Conservation (phyloP, 2,329 filamentous ascomycete genomes). For the Colletotrichum lindemuthianum region DNA sequence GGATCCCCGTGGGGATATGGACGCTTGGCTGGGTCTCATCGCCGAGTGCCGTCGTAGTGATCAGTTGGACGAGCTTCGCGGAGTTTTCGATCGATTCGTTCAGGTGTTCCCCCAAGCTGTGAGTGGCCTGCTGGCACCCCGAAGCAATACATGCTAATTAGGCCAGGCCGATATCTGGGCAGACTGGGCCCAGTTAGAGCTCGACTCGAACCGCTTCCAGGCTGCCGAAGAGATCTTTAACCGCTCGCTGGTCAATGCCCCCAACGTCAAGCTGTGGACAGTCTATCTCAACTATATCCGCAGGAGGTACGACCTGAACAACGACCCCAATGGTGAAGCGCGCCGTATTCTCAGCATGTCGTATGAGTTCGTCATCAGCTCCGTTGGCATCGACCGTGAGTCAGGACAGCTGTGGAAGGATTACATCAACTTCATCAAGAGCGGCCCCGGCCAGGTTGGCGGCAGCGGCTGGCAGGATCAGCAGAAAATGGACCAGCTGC, state of each 20-base stretch:
- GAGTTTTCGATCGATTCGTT: conserved; percentile 86
- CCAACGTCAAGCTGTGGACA: conserved; percentile 89
- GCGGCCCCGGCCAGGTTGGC: conserved; percentile 84
- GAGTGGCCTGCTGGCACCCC: conserved; percentile 55
- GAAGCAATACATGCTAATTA: not conserved
- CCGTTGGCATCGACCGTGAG: conserved; percentile 91
- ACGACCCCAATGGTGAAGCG: conserved; percentile 80
- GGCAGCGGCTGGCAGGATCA: conserved; percentile 94
- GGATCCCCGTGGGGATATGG: conserved; percentile 90
- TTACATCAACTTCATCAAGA: conserved; percentile 93
- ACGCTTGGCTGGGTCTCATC: conserved; percentile 91
- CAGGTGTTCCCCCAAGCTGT: conserved; percentile 90
- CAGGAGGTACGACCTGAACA: conserved; percentile 83
- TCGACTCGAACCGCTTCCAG: conserved; percentile 83
- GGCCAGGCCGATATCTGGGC: conserved; percentile 89
- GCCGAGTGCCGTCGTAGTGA: conserved; percentile 83
- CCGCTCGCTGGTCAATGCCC: conserved; percentile 79
- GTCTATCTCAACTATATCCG: conserved; percentile 96
- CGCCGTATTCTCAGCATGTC: conserved; percentile 84
- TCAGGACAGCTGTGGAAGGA: conserved; percentile 92
- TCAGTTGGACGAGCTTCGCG: conserved; percentile 83
- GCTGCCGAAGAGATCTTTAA: conserved; percentile 86
- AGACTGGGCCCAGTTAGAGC: conserved; percentile 88
- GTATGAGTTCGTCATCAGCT: conserved; percentile 91
- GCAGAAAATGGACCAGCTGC: conserved; percentile 95